Percentiles rank a stretch among this genome's conserved stretches.
Evolutionary conservation across 805 yeast genomes (phyloP).

Genomic region (Barnettozyma siamensis): DNA sequence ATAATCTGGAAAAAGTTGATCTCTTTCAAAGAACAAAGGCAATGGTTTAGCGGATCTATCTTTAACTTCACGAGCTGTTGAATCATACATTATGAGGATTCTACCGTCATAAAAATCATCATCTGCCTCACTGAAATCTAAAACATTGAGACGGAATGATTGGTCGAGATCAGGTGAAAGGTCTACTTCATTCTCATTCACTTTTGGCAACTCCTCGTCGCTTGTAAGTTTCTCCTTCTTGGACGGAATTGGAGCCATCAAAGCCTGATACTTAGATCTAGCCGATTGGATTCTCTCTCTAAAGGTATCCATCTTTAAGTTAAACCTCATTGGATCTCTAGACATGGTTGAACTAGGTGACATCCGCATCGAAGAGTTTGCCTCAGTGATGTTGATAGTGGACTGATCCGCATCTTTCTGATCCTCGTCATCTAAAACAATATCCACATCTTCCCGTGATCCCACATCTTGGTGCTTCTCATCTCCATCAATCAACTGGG

Average conservation of each 20-base stretch:
- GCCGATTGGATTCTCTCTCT: conserved; percentile 3
- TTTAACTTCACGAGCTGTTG: background rate
- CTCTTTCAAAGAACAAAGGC: background rate
- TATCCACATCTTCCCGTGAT: no score
- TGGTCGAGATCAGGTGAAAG: conserved; percentile 4
- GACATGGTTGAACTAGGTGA: background rate
- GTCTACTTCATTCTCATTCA: background rate
- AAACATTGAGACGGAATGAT: conserved; percentile 5
- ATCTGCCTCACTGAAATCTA: conserved; percentile 6
- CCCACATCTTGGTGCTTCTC: no score
- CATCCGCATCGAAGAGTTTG: background rate
- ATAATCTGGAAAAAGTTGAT: conserved; percentile 5
- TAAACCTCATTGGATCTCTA: background rate
- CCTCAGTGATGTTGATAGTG: conserved; percentile 2
- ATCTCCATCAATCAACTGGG: background rate
- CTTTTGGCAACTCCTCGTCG: no score
- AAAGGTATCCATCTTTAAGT: background rate
- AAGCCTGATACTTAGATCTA: background rate
- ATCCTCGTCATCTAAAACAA: no score
- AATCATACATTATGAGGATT: background rate
- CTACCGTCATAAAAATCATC: conserved; percentile 3
- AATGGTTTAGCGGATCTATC: background rate
- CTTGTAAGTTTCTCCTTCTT: background rate
- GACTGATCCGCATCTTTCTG: background rate
- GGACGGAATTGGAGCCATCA: background rate